Conservation (phyloP, 345 rosid species). For the Leavenworthia alabamica region DNA sequence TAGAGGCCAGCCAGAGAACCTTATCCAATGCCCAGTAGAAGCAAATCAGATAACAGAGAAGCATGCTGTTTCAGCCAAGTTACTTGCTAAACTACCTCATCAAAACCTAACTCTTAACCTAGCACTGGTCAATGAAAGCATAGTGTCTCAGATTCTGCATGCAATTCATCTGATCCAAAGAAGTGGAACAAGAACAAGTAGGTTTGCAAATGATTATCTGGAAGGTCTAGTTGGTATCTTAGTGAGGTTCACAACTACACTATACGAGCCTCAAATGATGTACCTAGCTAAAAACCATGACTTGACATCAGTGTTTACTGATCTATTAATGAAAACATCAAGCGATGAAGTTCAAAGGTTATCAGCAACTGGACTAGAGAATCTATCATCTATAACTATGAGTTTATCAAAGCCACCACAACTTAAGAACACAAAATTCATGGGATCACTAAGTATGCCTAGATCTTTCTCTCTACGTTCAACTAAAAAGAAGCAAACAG, state of each 20-base stretch:
- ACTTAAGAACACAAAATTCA: conserved; percentile 37
- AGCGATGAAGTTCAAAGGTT: conserved; percentile 77
- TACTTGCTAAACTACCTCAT: conserved; percentile 77
- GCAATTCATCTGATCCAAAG: conserved; percentile 47
- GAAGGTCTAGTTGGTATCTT: conserved; percentile 81
- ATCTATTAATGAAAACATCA: conserved; percentile 64
- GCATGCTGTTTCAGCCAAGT: conserved; percentile 63
- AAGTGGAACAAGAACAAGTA: conserved; percentile 52
- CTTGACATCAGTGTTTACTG: conserved; percentile 62
- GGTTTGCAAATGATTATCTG: conserved; percentile 57
- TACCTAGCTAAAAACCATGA: conserved; percentile 57
- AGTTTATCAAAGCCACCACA: conserved; percentile 49
- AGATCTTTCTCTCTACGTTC: conserved; percentile 42
- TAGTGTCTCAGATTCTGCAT: conserved; percentile 50
- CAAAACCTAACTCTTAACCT: conserved; percentile 73
- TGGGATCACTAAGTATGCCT: conserved; percentile 37
- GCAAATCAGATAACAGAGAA: conserved; percentile 52
- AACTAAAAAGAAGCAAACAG: conserved; percentile 38
- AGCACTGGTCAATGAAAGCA: conserved; percentile 46
- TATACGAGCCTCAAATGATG: conserved; percentile 63
- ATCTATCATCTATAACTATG: conserved; percentile 63
- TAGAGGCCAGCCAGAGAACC: conserved; percentile 66
- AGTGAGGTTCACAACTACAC: conserved; percentile 78
- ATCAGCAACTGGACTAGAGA: conserved; percentile 72
- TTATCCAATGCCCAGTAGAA: conserved; percentile 39